Evolutionary conservation across 495 filamentous ascomycete species (phyloP).

Genomic region (Penicillium flavigenum): DNA sequence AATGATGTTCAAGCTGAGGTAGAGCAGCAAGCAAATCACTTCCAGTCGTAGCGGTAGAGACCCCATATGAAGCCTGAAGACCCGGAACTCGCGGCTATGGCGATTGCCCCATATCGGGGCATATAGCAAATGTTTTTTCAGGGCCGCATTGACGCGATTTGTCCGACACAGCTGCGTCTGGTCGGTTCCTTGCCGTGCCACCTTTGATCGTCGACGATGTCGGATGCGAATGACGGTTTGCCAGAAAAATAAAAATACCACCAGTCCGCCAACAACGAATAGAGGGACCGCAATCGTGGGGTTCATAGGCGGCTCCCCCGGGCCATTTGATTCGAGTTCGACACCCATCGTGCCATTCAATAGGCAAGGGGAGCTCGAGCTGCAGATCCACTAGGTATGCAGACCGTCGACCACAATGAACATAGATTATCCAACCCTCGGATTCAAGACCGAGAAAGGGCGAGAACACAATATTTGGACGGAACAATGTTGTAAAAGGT

Average conservation of each 20-base stretch:
- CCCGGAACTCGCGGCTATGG: slow-evolving; percentile 43
- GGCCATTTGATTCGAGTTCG: slow-evolving; percentile 28
- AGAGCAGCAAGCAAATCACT: slow-evolving; percentile 29
- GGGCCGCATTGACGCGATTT: slow-evolving; percentile 19
- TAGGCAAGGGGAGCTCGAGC: neutral
- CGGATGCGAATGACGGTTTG: slow-evolving; percentile 27
- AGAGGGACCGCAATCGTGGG: slow-evolving; percentile 38
- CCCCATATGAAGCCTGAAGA: slow-evolving; percentile 42
- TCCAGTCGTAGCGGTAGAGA: slow-evolving; percentile 41
- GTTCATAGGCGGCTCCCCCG: slow-evolving; percentile 39
- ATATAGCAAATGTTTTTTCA: slow-evolving; percentile 47
- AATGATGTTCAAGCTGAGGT: slow-evolving; percentile 36
- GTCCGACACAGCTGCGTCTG: slow-evolving; percentile 27
- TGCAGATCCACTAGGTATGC: slow-evolving; percentile 1
- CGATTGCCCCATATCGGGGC: slow-evolving; percentile 39
- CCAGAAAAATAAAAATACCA: slow-evolving; percentile 30
- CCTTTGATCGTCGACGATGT: slow-evolving; percentile 30
- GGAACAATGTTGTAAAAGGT: slow-evolving; percentile 4
- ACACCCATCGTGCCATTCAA: slow-evolving; percentile 33
- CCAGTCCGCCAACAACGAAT: slow-evolving; percentile 31
- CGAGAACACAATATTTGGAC: neutral
- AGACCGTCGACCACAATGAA: slow-evolving; percentile 18
- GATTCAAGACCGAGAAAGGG: slow-evolving; percentile 9
- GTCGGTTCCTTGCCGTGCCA: slow-evolving; percentile 21
- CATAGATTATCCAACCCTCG: slow-evolving; percentile 18